A percentile compares a stretch with the other conserved stretches of the same genome.
Evolutionary conservation across 768 basidiomycete genomes (phyloP).

Genomic region (Kwoniella heveanensis): DNA sequence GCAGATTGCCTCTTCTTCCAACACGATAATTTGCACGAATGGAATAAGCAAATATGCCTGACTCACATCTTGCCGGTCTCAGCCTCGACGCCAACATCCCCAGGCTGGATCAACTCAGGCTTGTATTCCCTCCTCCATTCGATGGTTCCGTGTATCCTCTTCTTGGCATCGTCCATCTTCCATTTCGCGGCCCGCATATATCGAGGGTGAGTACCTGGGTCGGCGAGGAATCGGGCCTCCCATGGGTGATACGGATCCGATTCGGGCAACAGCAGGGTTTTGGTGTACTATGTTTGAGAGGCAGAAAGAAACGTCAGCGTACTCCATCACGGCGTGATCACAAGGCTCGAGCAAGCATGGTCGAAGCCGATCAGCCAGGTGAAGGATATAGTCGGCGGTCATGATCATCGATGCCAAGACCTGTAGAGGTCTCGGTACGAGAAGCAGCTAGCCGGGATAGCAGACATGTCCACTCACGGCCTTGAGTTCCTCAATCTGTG

Average conservation of each 20-base stretch:
- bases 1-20: not conserved
- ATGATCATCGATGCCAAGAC: not conserved
- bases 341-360: too few relatives aligned
- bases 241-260: conserved; percentile 73
- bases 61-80: conserved; percentile 85
- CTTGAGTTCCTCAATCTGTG: conserved; percentile 64
- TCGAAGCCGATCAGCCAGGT: not conserved
- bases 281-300: conserved; percentile 64
- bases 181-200: conserved; percentile 87
- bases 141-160: conserved; percentile 72
- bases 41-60: not conserved
- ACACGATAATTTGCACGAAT: not conserved
- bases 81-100: conserved; percentile 72
- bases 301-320: not conserved
- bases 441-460: too few relatives aligned
- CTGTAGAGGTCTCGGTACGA: too few relatives aligned
- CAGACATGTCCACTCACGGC: conserved; percentile 60
- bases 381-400: too few relatives aligned
- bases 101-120: conserved; percentile 79
- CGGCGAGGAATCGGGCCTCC: conserved; percentile 76
- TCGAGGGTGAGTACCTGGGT: conserved; percentile 67
- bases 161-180: conserved; percentile 74
- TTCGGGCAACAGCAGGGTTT: conserved; percentile 66
- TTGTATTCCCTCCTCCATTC: conserved; percentile 84
- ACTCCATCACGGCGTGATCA: too few relatives aligned